Evolutionary conservation across 1,284 basidiomycete genomes (phyloP).

Genomic region (Ustilago loliicola): DNA sequence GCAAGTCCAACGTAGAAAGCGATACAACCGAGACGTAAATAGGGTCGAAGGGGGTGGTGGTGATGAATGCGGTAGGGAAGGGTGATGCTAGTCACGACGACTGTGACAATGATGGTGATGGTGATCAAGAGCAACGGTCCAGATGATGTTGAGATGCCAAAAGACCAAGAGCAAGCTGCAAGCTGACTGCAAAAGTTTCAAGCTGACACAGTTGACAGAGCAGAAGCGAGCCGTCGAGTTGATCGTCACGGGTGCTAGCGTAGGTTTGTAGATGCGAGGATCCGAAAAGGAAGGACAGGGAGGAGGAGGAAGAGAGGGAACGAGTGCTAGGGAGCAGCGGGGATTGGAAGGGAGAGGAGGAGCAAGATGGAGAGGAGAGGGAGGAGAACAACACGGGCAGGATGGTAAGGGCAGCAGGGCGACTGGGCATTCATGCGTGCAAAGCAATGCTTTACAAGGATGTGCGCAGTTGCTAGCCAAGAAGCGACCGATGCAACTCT

Average conservation of each 20-base stretch:
- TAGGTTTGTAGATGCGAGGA: slow-evolving; percentile 3
- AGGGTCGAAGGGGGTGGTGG: background rate
- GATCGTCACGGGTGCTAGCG: slow-evolving; percentile 12
- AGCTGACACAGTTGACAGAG: slow-evolving; percentile 9
- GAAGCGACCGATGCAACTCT: background rate
- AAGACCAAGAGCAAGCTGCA: slow-evolving; percentile 17
- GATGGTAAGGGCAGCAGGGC: slow-evolving; percentile 1
- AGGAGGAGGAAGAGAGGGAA: background rate
- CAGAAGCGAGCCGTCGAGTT: slow-evolving; percentile 19
- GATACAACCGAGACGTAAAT: background rate
- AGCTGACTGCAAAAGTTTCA: slow-evolving; percentile 26
- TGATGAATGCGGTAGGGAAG: background rate
- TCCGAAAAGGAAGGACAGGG: slow-evolving; percentile 23
- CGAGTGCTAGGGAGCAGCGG: slow-evolving; percentile 11
- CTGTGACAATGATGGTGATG: background rate
- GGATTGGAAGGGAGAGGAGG: slow-evolving; percentile 8
- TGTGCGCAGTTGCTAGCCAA: background rate
- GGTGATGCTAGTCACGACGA: background rate
- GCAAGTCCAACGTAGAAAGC: slow-evolving; percentile 6
- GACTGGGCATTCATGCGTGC: slow-evolving; percentile 10
- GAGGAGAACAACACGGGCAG: slow-evolving; percentile 31
- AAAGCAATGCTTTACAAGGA: background rate
- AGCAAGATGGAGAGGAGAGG: slow-evolving; percentile 7
- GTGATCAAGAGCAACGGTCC: slow-evolving; percentile 5
- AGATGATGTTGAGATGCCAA: slow-evolving; percentile 9